A percentile compares a stretch with the other conserved stretches of the same genome.
Evolutionary conservation across 371 early-diverging fungal genomes (phyloP).

Genomic region (Mucor irregularis): DNA sequence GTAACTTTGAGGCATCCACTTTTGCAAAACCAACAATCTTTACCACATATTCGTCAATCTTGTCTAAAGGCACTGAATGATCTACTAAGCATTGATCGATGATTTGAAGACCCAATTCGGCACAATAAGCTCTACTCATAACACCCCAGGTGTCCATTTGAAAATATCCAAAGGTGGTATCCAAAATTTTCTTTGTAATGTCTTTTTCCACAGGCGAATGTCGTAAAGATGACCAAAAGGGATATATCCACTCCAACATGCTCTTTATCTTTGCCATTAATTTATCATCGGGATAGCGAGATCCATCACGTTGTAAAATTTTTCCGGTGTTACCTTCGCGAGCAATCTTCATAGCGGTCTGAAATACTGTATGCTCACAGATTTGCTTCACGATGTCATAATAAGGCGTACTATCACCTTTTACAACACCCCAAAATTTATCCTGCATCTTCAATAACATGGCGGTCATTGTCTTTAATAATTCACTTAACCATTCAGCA

Average conservation of each 20-base stretch:
- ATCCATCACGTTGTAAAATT: conserved; percentile 37
- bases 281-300: conserved; percentile 38
- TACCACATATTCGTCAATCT: conserved; percentile 27
- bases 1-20: conserved; percentile 7
- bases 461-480: conserved; percentile 31
- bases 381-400: conserved; percentile 31
- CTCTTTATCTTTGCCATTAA: conserved; percentile 34
- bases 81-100: conserved; percentile 30
- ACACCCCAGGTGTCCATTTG: conserved; percentile 38
- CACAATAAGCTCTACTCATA: conserved; percentile 35
- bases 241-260: conserved; percentile 40
- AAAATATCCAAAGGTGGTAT: conserved; percentile 40
- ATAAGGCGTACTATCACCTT: conserved; percentile 4
- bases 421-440: conserved; percentile 27
- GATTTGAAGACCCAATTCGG: conserved; percentile 33
- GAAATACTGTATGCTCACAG: conserved; percentile 36
- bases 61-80: conserved; percentile 20
- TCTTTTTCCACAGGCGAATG: conserved; percentile 18
- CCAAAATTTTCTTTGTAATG: conserved; percentile 29
- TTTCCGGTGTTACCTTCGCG: conserved; percentile 32
- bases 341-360: conserved; percentile 36
- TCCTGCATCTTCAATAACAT: conserved; percentile 32
- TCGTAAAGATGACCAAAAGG: conserved; percentile 35
- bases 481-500: conserved; percentile 28
- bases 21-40: conserved; percentile 24